Evolutionary conservation across 257 asterid species (phyloP).

Genomic region (Solanum commersonii): DNA sequence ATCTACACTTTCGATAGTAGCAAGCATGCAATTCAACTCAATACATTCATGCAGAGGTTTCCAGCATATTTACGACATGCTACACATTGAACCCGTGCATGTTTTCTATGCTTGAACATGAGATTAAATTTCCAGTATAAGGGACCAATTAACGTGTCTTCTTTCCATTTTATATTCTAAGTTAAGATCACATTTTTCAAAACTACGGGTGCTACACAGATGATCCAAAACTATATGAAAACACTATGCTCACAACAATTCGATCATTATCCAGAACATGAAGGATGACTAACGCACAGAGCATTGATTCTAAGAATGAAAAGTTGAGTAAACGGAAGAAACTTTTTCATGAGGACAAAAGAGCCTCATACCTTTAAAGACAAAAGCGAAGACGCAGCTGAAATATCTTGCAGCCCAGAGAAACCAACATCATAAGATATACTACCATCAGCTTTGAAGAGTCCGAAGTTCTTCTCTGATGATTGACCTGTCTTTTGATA

Average conservation of each 20-base stretch:
- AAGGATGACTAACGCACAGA: not conserved
- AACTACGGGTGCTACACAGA: not conserved
- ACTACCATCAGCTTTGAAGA: conserved; percentile 78
- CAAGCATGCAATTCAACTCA: not conserved
- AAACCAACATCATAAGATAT: conserved; percentile 78
- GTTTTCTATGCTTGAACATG: not conserved
- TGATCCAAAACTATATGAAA: not conserved
- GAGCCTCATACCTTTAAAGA: conserved; percentile 42
- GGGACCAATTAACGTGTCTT: not conserved
- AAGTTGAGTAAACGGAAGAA: not conserved
- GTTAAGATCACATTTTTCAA: not conserved
- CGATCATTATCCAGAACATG: not conserved
- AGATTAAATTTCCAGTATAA: not conserved
- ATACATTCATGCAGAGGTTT: not conserved
- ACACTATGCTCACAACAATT: not conserved
- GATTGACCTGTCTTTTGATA: conserved; percentile 53
- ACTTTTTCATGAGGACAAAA: not conserved
- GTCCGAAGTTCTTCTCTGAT: conserved; percentile 74
- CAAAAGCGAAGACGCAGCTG: conserved; percentile 42
- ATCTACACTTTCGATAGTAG: not conserved
- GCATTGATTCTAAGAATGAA: not conserved
- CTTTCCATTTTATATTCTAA: not conserved
- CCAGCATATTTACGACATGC: not conserved
- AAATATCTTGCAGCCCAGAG: conserved; percentile 60
- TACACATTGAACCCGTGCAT: not conserved